A percentile compares a stretch with the other conserved stretches of the same genome.
These are phyloP conservation scores for Discostella pseudostelligera DNA, from an alignment of 108 stramenopile species.

Conservation along the genomic window DNA sequence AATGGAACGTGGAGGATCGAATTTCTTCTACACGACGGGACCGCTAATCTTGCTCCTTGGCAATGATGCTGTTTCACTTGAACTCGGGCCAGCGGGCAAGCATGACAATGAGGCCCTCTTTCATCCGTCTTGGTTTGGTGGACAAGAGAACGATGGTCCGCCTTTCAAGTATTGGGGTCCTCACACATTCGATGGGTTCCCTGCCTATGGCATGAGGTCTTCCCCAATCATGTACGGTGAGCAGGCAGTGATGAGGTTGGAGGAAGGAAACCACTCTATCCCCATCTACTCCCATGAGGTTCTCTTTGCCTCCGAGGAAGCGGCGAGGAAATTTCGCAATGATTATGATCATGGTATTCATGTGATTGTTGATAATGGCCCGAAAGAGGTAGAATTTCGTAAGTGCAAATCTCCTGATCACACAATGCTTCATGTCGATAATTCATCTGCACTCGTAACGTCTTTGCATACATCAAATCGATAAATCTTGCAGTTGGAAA, in stretches of 20 bases:
- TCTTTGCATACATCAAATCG: too few species aligned
- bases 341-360: constrained; percentile 10
- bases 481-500: constrained; percentile 4
- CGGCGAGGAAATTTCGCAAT: constrained; percentile 5
- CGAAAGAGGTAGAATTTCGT: neutral
- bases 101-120: constrained; percentile 6
- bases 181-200: neutral
- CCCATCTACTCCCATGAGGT: constrained; percentile 27
- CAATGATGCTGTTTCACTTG: constrained; percentile 2
- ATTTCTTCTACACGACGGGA: constrained; percentile 12
- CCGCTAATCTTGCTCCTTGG: constrained; percentile 9
- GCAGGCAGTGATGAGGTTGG: neutral
- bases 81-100: constrained; percentile 10
- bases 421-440: too few species aligned
- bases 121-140: constrained; percentile 13
- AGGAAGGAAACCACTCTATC: constrained; percentile 10
- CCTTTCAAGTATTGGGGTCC: constrained; percentile 9
- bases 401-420: neutral
- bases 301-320: constrained; percentile 23
- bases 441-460: too few species aligned
- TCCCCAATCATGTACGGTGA: constrained; percentile 15
- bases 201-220: neutral
- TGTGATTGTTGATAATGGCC: neutral
- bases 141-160: constrained; percentile 10
- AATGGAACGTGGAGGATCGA: neutral